Conservation (phyloP, 352 stramenopile species). For the Globisporangium carolinianum region DNA sequence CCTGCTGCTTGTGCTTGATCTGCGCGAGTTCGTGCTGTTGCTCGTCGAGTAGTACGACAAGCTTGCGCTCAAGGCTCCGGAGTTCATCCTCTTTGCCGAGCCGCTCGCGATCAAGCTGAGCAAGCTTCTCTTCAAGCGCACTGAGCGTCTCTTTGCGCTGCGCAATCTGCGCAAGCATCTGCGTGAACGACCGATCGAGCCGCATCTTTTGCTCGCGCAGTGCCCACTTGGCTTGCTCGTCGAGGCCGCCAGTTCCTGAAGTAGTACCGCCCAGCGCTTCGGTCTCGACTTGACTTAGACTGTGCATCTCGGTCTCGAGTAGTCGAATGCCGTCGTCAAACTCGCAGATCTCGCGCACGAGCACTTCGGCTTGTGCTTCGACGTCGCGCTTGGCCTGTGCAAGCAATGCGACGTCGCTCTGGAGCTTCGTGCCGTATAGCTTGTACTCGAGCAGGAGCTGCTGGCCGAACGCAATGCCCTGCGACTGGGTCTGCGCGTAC, state of each 20-base stretch:
- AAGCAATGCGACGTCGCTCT: conserved; percentile 91
- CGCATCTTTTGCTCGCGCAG: conserved; percentile 92
- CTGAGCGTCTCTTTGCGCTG: conserved; percentile 87
- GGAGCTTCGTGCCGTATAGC: conserved; percentile 89
- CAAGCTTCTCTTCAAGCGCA: conserved; percentile 82
- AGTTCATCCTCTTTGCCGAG: conserved; percentile 92
- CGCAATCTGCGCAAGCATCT: conserved; percentile 92
- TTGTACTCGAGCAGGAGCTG: conserved; percentile 96
- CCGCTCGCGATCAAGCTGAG: conserved; percentile 78
- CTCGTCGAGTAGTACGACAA: conserved; percentile 92
- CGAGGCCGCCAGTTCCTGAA: conserved; percentile 21
- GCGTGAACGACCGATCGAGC: conserved; percentile 91
- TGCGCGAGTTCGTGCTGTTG: conserved; percentile 89
- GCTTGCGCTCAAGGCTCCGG: conserved; percentile 89
- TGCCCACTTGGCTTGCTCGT: conserved; percentile 83
- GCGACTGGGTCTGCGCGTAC: conserved; percentile 90
- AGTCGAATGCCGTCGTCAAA: conserved; percentile 90
- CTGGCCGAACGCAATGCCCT: conserved; percentile 92
- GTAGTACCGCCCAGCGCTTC: conserved; percentile 43
- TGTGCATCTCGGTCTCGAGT: conserved; percentile 92
- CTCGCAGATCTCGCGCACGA: conserved; percentile 90
- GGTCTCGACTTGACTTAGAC: conserved; percentile 87
- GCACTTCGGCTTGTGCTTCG: conserved; percentile 83
- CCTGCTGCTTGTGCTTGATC: conserved; percentile 54
- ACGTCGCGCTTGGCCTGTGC: conserved; percentile 84